These are phyloP conservation scores for Hypoxylon sp. DNA, from an alignment of 2,329 filamentous ascomycete genomes.

Conservation along the genomic window DNA sequence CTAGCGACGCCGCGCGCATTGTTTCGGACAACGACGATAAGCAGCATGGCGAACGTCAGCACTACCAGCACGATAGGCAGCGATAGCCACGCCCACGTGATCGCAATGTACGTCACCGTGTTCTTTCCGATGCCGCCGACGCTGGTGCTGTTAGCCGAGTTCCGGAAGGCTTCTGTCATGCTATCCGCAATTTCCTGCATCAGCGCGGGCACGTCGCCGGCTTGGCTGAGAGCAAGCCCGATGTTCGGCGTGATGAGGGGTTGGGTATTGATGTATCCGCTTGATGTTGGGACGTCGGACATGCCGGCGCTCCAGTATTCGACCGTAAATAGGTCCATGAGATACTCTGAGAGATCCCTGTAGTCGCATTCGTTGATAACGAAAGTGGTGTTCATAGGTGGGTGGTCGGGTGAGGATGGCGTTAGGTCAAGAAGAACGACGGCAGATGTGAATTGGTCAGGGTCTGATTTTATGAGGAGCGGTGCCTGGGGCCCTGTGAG, in stretches of 20 bases:
- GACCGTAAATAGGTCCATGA: background rate
- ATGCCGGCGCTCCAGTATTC: slow-evolving; percentile 1
- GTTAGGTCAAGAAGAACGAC: background rate
- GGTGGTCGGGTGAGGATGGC: background rate
- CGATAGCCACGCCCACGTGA: background rate
- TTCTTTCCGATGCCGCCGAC: background rate
- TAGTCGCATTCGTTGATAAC: background rate
- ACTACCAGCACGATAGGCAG: background rate
- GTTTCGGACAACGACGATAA: background rate
- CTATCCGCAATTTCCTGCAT: slow-evolving; percentile 1
- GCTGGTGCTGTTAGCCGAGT: background rate
- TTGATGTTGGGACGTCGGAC: background rate
- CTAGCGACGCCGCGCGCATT: background rate
- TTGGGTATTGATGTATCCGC: background rate
- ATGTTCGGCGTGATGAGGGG: background rate
- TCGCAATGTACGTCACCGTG: background rate
- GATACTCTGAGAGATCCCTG: background rate
- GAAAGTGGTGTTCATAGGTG: background rate
- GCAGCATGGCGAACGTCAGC: background rate
- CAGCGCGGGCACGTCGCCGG: background rate
- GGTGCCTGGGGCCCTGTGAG: background rate
- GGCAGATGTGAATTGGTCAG: background rate
- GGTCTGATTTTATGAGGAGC: background rate
- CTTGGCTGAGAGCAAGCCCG: background rate
- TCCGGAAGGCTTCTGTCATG: background rate